Evolutionary conservation across 441 rosid species (phyloP).

Genomic region (Pelargonium cotyledonis): DNA sequence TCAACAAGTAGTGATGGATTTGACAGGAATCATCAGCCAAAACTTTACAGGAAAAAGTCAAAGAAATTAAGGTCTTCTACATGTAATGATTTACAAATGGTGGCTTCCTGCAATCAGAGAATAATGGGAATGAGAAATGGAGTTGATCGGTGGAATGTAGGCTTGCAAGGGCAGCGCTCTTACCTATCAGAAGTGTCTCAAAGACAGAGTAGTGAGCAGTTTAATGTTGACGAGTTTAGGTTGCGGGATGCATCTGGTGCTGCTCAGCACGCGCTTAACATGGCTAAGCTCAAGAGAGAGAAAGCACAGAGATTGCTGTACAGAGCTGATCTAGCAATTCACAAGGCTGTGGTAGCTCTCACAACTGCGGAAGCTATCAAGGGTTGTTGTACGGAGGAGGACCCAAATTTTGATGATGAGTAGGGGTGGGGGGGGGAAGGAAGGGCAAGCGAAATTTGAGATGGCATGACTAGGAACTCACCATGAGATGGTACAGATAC

Average conservation of each 20-base stretch:
- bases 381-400: constrained; percentile 25
- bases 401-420: constrained; percentile 25
- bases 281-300: constrained; percentile 79
- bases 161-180: constrained; percentile 38
- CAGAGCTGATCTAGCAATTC: constrained; percentile 79
- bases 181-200: constrained; percentile 32
- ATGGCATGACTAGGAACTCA: no score
- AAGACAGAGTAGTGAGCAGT: constrained; percentile 33
- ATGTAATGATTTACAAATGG: constrained; percentile 29
- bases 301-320: constrained; percentile 66
- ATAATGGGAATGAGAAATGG: constrained; percentile 42
- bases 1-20: constrained; percentile 43
- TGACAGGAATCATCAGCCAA: constrained; percentile 38
- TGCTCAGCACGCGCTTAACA: constrained; percentile 51
- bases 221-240: constrained; percentile 54
- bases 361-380: constrained; percentile 79
- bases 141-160: constrained; percentile 38
- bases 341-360: constrained; percentile 82
- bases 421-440: background rate
- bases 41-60: constrained; percentile 43
- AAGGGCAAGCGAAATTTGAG: no score
- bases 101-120: constrained; percentile 29
- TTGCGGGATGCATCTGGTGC: constrained; percentile 65
- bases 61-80: constrained; percentile 35
- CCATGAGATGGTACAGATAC: no score